These are phyloP conservation scores for Kuraishia floccosa DNA, from an alignment of 805 yeast genomes.

Conservation along the genomic window DNA sequence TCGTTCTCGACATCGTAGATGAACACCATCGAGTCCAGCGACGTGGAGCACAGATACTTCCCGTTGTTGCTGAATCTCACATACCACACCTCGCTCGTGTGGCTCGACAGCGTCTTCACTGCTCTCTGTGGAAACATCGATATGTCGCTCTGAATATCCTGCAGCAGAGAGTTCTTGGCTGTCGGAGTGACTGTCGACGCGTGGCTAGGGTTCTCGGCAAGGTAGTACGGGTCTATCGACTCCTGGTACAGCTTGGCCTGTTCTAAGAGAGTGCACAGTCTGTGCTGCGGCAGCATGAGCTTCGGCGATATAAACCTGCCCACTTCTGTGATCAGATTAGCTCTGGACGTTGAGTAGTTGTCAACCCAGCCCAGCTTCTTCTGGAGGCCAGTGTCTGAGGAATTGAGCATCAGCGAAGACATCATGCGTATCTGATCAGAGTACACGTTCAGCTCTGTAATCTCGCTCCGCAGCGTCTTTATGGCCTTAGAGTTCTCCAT, in stretches of 20 bases:
- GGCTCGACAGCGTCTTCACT: conserved; percentile 35
- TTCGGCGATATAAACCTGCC: conserved; percentile 1
- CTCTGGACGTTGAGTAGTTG: background rate
- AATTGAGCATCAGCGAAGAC: background rate
- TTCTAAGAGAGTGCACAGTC: background rate
- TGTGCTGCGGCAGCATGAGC: conserved; percentile 1
- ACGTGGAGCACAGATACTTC: conserved; percentile 61
- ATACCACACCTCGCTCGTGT: conserved; percentile 77
- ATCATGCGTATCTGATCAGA: background rate
- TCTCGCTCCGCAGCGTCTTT: conserved; percentile 2
- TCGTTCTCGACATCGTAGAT: conserved; percentile 52
- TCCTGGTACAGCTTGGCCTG: conserved; percentile 1
- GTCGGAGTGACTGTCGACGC: background rate
- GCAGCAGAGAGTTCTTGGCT: conserved; percentile 1
- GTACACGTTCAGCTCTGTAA: background rate
- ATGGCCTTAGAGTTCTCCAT: conserved; percentile 2
- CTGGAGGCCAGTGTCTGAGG: background rate
- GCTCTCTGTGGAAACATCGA: conserved; percentile 34
- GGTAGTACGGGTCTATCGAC: conserved; percentile 1
- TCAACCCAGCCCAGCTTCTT: conserved; percentile 3
- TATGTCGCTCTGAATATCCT: conserved; percentile 1
- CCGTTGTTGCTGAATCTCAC: conserved; percentile 73
- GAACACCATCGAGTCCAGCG: conserved; percentile 52
- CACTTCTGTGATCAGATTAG: background rate
- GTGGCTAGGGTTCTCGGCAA: background rate